These are phyloP conservation scores for Sugiyamaella boreocaroliniensis DNA, from an alignment of 805 yeast species.

Conservation along the genomic window DNA sequence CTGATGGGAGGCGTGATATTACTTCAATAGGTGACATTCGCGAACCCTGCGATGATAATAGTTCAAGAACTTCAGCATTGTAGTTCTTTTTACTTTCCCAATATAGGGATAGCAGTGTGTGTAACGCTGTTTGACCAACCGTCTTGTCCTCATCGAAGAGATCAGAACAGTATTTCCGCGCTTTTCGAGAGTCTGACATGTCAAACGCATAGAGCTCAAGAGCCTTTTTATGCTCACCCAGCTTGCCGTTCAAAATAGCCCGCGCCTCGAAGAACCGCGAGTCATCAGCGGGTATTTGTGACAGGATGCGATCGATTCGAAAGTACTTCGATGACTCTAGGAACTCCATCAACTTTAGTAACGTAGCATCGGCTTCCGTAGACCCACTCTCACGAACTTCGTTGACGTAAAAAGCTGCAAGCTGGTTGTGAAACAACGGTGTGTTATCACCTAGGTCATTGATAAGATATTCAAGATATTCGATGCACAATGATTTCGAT, in stretches of 20 bases:
- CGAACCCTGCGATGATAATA: constrained; percentile 41
- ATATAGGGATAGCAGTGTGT: constrained; percentile 41
- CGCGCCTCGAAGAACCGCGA: constrained; percentile 36
- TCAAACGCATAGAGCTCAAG: constrained; percentile 55
- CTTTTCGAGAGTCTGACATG: constrained; percentile 48
- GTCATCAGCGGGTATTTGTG: constrained; percentile 21
- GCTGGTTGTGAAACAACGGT: constrained; percentile 37
- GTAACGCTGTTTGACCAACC: constrained; percentile 42
- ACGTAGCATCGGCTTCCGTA: constrained; percentile 12
- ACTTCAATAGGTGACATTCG: constrained; percentile 42
- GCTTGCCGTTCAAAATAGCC: constrained; percentile 50
- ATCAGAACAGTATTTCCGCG: constrained; percentile 53
- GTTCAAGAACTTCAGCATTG: constrained; percentile 34
- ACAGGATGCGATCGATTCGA: constrained; percentile 35
- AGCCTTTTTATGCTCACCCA: constrained; percentile 57
- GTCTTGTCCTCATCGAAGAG: constrained; percentile 36
- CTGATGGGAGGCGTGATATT: constrained; percentile 46
- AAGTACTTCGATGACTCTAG: constrained; percentile 33
- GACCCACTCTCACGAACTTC: constrained; percentile 17
- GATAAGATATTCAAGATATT: constrained; percentile 50
- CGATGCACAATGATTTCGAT: constrained; percentile 29
- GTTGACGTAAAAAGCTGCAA: constrained; percentile 41
- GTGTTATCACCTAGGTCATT: constrained; percentile 35
- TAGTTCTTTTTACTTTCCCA: constrained; percentile 24
- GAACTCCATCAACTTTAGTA: constrained; percentile 32